A percentile compares a stretch with the other conserved stretches of the same genome.
Evolutionary conservation across 2,329 filamentous ascomycete species (phyloP).

Genomic region (Ophiosphaerella korrae): DNA sequence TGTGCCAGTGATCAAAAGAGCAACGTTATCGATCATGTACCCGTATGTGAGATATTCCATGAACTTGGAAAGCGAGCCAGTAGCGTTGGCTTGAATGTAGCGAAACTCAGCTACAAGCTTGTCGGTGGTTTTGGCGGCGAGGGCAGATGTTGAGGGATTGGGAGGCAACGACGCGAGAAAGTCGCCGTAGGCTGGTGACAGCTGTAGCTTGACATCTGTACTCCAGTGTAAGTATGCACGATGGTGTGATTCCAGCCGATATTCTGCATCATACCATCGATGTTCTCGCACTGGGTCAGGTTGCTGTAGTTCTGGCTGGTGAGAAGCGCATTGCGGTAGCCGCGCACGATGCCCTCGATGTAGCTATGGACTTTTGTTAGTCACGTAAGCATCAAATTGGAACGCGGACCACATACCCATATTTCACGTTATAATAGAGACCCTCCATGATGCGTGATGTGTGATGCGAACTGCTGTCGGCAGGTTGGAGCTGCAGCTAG

Average conservation of each 20-base stretch:
- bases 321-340: constrained; percentile 92
- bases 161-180: constrained; percentile 92
- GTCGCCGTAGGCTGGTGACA: constrained; percentile 95
- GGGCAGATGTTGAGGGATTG: constrained; percentile 93
- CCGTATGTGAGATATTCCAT: constrained; percentile 98
- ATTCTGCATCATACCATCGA: constrained; percentile 71
- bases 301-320: constrained; percentile 92
- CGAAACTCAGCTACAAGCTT: constrained; percentile 98
- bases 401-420: constrained; percentile 65
- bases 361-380: constrained; percentile 64
- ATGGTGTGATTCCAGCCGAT: constrained; percentile 1
- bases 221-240: too few relatives aligned
- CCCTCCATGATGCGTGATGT: constrained; percentile 73
- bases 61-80: constrained; percentile 88
- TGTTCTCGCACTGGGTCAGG: constrained; percentile 95
- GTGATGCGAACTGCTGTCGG: constrained; percentile 20
- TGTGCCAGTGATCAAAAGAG: constrained; percentile 95
- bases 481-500: constrained; percentile 25
- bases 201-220: constrained; percentile 94
- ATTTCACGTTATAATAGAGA: constrained; percentile 91
- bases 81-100: constrained; percentile 92
- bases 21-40: constrained; percentile 99
- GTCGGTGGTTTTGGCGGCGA: constrained; percentile 94
- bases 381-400: neutral
- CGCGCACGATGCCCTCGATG: constrained; percentile 95